Evolutionary conservation across 1,284 basidiomycete species (phyloP).

Genomic region (Cutaneotrichosporon spelunceum): DNA sequence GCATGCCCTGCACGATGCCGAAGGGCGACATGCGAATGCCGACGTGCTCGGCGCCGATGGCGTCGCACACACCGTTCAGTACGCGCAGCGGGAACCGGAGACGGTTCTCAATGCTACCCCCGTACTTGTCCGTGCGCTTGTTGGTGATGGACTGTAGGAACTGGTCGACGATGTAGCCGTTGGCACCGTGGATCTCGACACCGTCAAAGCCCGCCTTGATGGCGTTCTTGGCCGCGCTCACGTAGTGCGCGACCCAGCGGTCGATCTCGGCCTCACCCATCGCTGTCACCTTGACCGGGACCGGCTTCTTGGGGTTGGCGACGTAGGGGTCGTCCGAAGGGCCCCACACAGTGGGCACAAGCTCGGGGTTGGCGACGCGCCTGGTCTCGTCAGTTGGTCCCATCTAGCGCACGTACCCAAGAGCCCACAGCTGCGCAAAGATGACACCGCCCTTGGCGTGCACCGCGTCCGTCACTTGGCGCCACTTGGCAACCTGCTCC

Average conservation of each 20-base stretch:
- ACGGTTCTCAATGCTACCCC: conserved; percentile 60
- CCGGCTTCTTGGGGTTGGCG: conserved; percentile 8
- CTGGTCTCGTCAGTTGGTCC: background rate
- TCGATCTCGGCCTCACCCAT: conserved; percentile 42
- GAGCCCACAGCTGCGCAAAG: conserved; percentile 57
- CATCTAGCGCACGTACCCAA: conserved; percentile 39
- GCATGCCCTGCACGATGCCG: conserved; percentile 53
- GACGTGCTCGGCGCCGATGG: conserved; percentile 56
- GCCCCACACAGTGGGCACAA: conserved; percentile 34
- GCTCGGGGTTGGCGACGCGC: conserved; percentile 14
- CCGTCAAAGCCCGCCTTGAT: conserved; percentile 65
- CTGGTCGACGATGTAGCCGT: conserved; percentile 53
- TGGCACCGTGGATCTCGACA: conserved; percentile 57
- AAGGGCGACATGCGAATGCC: conserved; percentile 60
- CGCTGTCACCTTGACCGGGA: conserved; percentile 1
- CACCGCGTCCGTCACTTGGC: conserved; percentile 52
- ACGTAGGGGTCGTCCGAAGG: conserved; percentile 13
- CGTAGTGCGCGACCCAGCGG: conserved; percentile 55
- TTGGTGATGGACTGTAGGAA: conserved; percentile 59
- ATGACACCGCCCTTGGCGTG: conserved; percentile 56
- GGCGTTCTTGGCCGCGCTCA: conserved; percentile 56
- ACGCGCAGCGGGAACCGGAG: conserved; percentile 58
- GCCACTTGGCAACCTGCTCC: conserved; percentile 39
- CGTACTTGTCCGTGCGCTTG: conserved; percentile 62
- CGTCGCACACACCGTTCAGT: conserved; percentile 54